phyloP scores from a whole-genome alignment of 1,284 basidiomycete species.

The Ganoderma lucidum region DNA sequence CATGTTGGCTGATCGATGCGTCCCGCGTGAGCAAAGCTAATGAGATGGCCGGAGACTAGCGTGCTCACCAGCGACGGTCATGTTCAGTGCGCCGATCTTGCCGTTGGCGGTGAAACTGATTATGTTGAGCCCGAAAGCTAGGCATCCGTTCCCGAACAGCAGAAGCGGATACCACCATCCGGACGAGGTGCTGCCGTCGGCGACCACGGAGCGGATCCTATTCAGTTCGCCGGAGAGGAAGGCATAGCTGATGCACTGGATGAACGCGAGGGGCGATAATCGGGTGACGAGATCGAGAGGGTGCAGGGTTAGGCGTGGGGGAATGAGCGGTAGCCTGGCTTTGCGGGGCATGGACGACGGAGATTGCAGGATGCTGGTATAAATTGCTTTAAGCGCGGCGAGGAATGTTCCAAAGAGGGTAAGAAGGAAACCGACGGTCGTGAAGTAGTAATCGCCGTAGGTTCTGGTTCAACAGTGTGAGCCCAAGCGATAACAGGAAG shows the following conservation, averaged over 20 bases:
- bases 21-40: constrained; percentile 12
- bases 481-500: background rate
- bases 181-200: constrained; percentile 39
- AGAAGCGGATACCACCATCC: constrained; percentile 58
- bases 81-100: constrained; percentile 85
- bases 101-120: constrained; percentile 94
- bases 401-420: constrained; percentile 90
- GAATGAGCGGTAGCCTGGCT: constrained; percentile 39
- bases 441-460: constrained; percentile 92
- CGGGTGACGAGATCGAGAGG: constrained; percentile 87
- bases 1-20: constrained; percentile 68
- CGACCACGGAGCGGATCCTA: constrained; percentile 52
- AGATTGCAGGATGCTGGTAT: constrained; percentile 83
- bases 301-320: constrained; percentile 68
- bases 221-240: constrained; percentile 82
- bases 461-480: constrained; percentile 61
- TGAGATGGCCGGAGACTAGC: background rate
- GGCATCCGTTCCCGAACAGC: constrained; percentile 78
- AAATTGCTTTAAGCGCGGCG: constrained; percentile 91
- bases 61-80: constrained; percentile 84
- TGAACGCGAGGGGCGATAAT: constrained; percentile 88
- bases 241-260: constrained; percentile 84
- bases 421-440: constrained; percentile 80
- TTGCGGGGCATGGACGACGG: constrained; percentile 33
- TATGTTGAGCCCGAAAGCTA: constrained; percentile 92